These are phyloP conservation scores for Aeschynomene evenia DNA, from an alignment of 306 rosid species.

Conservation along the genomic window DNA sequence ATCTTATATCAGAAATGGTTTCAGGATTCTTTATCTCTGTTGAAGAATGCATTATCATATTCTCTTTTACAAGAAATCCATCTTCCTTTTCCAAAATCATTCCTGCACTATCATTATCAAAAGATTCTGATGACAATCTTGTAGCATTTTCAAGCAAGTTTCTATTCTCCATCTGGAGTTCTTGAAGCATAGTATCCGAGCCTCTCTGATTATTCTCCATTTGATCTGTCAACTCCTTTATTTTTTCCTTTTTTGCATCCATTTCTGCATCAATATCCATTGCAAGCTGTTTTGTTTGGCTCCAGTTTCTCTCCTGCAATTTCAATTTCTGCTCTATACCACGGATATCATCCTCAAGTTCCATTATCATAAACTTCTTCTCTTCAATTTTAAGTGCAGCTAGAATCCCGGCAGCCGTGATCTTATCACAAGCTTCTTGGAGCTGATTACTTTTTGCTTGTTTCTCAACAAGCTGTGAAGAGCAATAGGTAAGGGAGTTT, in stretches of 20 bases:
- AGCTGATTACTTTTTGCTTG: slow-evolving; percentile 55
- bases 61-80: slow-evolving; percentile 48
- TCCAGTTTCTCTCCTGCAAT: slow-evolving; percentile 45
- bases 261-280: slow-evolving; percentile 53
- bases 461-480: slow-evolving; percentile 59
- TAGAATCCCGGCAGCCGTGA: slow-evolving; percentile 54
- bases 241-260: slow-evolving; percentile 44
- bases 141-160: slow-evolving; percentile 54
- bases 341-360: slow-evolving; percentile 60
- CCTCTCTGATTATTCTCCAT: slow-evolving; percentile 51
- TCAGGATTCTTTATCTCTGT: slow-evolving; percentile 43
- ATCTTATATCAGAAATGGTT: slow-evolving; percentile 44
- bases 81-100: slow-evolving; percentile 34
- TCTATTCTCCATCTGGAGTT: slow-evolving; percentile 55
- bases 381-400: slow-evolving; percentile 63
- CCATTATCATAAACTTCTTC: slow-evolving; percentile 57
- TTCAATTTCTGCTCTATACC: slow-evolving; percentile 54
- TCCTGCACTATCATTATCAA: slow-evolving; percentile 35
- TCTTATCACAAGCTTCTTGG: slow-evolving; percentile 58
- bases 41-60: slow-evolving; percentile 44
- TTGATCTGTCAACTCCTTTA: slow-evolving; percentile 44
- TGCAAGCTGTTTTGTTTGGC: slow-evolving; percentile 48
- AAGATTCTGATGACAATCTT: slow-evolving; percentile 54
- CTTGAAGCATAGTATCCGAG: slow-evolving; percentile 55
- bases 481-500: slow-evolving; percentile 44